Evolutionary conservation across 1,284 basidiomycete species (phyloP), one percentile per base, ranked within the genome.

Genomic region (Rhodotorula mucilaginosa): DNA sequence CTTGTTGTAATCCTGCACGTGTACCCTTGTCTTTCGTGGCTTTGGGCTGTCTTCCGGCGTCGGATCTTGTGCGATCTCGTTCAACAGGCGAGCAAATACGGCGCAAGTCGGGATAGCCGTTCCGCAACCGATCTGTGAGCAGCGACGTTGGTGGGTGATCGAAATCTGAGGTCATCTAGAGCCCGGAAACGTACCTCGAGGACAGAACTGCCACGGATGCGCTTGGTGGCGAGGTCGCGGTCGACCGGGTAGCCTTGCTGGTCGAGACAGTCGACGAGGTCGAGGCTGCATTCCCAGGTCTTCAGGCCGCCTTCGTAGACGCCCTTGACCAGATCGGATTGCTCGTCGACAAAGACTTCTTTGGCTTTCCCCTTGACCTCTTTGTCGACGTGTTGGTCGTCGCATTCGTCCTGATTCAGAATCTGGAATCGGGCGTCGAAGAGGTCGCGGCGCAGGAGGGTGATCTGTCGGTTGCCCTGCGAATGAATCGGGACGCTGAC

Each of bases 261-360:
- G 39, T 70, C 68, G 31, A 73, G 58, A 51, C 71, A 68, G 56
- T 83, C 84, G 0, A 90, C 91, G 0, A 99, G 84, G 81, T 98
- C 96, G 21, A 95, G 81, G 51, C 92, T 91, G 74, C 93, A 97
- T 81, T 99, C 96, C 96, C 96, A 99, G 4, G 94, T 97, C 82
- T 98, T 98, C 67, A 99, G 81, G 0, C 96, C 96, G 21, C 96
- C 96, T 82, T 98, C 96, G 79, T 99, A 98, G 0, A 94, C 85
- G 0, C 93, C 90, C 2, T 94, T 92, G 16, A 98, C 87, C 18
- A 99, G 86, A 81, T 98, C 96, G 0, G 92, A 93, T 0, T 91
- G 89, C 1, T 90, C 87, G 74, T 93, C 89, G 29, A 93, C 83
- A 71, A 90, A 92, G 3, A 47, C 51, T 49, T 78, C 54, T 58